A percentile compares a stretch with the other conserved stretches of the same genome.
phyloP scores from a whole-genome alignment of 1,284 basidiomycete genomes.

The Ceratobasidium sp. region DNA sequence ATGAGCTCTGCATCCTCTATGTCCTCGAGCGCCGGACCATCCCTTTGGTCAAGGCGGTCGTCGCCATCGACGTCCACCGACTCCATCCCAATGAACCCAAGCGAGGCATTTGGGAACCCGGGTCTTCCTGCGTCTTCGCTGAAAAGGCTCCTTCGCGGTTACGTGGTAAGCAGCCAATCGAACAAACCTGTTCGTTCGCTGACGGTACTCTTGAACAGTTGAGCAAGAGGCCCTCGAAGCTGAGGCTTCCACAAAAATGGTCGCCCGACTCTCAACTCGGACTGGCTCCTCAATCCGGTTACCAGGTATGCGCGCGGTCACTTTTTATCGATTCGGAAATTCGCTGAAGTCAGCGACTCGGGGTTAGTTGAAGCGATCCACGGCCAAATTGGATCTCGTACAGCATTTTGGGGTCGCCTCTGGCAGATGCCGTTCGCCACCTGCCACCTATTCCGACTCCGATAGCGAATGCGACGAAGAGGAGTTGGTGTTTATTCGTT shows the following conservation, averaged over 20 bases:
- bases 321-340: neutral
- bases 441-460: neutral
- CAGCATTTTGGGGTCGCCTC: neutral
- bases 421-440: neutral
- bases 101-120: no score
- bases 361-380: slow-evolving; percentile 13
- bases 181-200: neutral
- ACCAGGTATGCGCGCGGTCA: neutral
- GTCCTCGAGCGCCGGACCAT: neutral
- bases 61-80: no score
- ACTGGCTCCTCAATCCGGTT: neutral
- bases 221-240: no score
- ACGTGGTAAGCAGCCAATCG: no score
- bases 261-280: neutral
- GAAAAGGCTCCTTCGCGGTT: no score
- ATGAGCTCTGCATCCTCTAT: neutral
- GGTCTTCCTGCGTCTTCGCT: no score
- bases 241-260: neutral
- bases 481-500: neutral
- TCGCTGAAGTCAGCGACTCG: neutral
- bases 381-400: slow-evolving; percentile 2
- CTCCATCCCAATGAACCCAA: no score
- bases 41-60: neutral
- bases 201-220: neutral
- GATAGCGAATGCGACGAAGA: slow-evolving; percentile 3